Evolutionary conservation across 83 land plant genomes (phyloP).

Genomic region (Isoetes engelmannii): DNA sequence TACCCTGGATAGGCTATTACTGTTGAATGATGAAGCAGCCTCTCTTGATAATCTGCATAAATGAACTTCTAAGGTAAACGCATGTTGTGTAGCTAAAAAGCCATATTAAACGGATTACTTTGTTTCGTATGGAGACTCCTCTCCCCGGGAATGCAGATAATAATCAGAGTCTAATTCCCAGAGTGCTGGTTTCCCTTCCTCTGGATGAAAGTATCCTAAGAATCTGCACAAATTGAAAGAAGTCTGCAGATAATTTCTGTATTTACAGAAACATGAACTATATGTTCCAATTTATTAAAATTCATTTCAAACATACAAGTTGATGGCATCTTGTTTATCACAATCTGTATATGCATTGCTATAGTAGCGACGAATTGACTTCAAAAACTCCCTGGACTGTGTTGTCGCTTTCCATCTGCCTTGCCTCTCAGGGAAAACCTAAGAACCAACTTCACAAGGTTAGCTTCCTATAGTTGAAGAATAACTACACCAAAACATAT

Average conservation of each 20-base stretch:
- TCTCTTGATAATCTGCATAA: background rate
- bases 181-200: constrained; percentile 93
- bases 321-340: constrained; percentile 98
- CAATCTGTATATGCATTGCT: constrained; percentile 98
- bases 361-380: constrained; percentile 89
- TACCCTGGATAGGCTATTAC: background rate
- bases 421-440: constrained; percentile 98
- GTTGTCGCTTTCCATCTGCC: constrained; percentile 99
- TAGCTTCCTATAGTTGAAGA: background rate
- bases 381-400: constrained; percentile 86
- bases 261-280: background rate
- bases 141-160: constrained; percentile 89
- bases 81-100: background rate
- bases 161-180: constrained; percentile 98
- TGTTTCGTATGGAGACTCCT: constrained; percentile 31
- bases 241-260: background rate
- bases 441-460: constrained; percentile 6
- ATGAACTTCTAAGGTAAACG: background rate
- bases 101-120: constrained; percentile 12
- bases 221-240: constrained; percentile 41
- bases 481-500: background rate
- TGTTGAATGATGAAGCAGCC: too few relatives aligned
- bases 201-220: constrained; percentile 87
- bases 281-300: background rate
- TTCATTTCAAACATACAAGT: constrained; percentile 42